Evolutionary conservation across 2,329 filamentous ascomycete genomes (phyloP), one percentile per base, ranked within the genome.

Genomic region (Aspergillus sp.): DNA sequence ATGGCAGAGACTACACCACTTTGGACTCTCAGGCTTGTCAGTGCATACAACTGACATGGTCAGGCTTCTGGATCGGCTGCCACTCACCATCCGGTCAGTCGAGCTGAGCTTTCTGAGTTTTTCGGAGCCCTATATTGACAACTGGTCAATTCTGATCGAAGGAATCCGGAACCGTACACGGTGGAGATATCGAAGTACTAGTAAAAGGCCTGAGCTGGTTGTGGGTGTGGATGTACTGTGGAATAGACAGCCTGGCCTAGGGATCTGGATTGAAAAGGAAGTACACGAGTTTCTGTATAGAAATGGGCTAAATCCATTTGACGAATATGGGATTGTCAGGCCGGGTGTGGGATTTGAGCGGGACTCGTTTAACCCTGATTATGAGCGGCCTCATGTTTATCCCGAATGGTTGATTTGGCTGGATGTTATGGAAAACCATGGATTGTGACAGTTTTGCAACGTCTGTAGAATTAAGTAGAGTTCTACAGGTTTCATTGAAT

Each of bases 1-100:
- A 1, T 76, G 70, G 75, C 41, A 59, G 0, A 61, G 58, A 0
- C 62, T 80, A 4, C 63, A 62, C 0, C 72, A 75, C 28, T 76
- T 79, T 61, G 61, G 67, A 1, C 65, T 79, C 1, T 70, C 65
- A 0, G 50, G 61, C 13, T 71, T 74, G 6, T 15, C 69, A 0
- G 68, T 77, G 1, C 55, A 50, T 19, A 59, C 70, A 36, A 48
- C 61, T 1, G 71, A 75, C 36, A 30, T 77, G 0, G 49, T 78
- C 8, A 57, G 63, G 0, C 54, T 77, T 1, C 69, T 79, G 13
- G 41, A 50, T 1, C 56, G 51, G 0, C 53, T 79, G 0, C 74
- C 73, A 3, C 7, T 21, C 0, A 71, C 70, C 0, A 21, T 77
- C 0, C 64, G 67, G 9, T 72, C 71, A 1, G 60, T 78, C 0